These are phyloP conservation scores for Cladosporium halotolerans DNA, from an alignment of 2,329 filamentous ascomycete species.

Conservation along the genomic window DNA sequence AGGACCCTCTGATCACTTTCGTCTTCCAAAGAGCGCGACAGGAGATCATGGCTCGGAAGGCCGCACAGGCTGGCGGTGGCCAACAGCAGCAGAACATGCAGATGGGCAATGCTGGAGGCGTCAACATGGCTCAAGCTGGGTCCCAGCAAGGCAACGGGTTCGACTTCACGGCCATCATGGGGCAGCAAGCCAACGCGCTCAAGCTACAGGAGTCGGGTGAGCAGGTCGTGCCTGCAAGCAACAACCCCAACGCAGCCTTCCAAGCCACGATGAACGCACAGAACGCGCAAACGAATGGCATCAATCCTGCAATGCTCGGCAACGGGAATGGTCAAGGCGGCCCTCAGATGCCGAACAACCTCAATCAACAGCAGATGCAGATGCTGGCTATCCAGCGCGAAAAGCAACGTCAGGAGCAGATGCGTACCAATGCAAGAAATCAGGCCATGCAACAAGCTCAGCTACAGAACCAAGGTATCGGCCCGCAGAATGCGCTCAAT, in stretches of 20 bases:
- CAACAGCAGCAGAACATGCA: constrained; percentile 16
- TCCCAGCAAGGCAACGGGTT: constrained; percentile 26
- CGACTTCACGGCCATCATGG: constrained; percentile 51
- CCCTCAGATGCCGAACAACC: constrained; percentile 13
- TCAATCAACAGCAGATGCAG: constrained; percentile 22
- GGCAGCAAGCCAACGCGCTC: constrained; percentile 56
- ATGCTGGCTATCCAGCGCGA: constrained; percentile 33
- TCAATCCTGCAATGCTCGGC: constrained; percentile 33
- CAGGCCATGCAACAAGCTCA: constrained; percentile 40
- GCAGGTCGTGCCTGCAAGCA: constrained; percentile 58
- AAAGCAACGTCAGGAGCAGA: constrained; percentile 30
- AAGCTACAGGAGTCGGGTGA: constrained; percentile 56
- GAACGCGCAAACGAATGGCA: constrained; percentile 13
- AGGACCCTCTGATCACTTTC: constrained; percentile 22
- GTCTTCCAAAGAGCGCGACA: constrained; percentile 17
- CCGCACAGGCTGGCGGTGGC: constrained; percentile 1
- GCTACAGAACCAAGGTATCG: constrained; percentile 42
- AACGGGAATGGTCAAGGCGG: constrained; percentile 19
- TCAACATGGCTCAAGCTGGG: constrained; percentile 12
- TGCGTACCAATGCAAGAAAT: constrained; percentile 29
- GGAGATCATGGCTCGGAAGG: constrained; percentile 7
- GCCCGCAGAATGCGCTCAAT: constrained; percentile 34
- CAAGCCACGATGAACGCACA: constrained; percentile 28
- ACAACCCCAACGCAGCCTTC: constrained; percentile 36
- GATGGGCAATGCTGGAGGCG: constrained; percentile 29